Evolutionary conservation across 1,284 basidiomycete species (phyloP), one percentile per base, ranked within the genome.

Genomic region (Trametes sp.): DNA sequence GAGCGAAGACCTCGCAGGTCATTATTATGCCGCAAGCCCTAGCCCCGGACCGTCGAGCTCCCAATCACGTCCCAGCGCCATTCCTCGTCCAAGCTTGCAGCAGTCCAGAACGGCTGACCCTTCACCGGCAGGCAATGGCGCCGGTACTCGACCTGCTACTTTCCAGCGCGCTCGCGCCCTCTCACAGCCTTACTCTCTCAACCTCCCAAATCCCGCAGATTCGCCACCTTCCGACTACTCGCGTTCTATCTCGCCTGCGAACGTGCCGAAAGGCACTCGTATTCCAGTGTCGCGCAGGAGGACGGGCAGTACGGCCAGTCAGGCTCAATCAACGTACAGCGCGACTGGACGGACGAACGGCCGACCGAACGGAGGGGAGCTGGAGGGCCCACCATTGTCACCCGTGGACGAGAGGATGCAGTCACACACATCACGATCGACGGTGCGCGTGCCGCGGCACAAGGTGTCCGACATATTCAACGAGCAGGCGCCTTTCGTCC

Each of bases 121-220:
- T 54, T n/a, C 62, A 51, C 29, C 65, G 33, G 13, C 24, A 50
- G 63, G 51, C 53, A 49, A 65, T 66, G 38, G 38, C 38, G 62
- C 59, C 65, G 57, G 59, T 57, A 46, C 55, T 44, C 57, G 49
- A 45, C 56, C 61, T 55, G 62, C 68, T 44, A 62, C 53, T 60
- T 62, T 63, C 42, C 60, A 70, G 67, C 81, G 77, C 79, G 80
- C 72, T 67, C 86, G 72, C 74, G 89, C 90, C 9, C 81, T 86
- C 65, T 91, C 89, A 14, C 85, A 87, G 66, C 88, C 87, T 9
- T 83, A 82, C 63, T 65, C 77, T 9, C 69, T 74, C 71, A 69
- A 81, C 54, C 64, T 73, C 35, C 24, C 72, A 42, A 74, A 66
- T 54, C 66, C 66, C 38, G 72, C 73, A 53, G 72, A 75, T 56